Evolutionary conservation across 345 rosid species (phyloP), one percentile per base, ranked within the genome.

Genomic region (Kandelia obovata): DNA sequence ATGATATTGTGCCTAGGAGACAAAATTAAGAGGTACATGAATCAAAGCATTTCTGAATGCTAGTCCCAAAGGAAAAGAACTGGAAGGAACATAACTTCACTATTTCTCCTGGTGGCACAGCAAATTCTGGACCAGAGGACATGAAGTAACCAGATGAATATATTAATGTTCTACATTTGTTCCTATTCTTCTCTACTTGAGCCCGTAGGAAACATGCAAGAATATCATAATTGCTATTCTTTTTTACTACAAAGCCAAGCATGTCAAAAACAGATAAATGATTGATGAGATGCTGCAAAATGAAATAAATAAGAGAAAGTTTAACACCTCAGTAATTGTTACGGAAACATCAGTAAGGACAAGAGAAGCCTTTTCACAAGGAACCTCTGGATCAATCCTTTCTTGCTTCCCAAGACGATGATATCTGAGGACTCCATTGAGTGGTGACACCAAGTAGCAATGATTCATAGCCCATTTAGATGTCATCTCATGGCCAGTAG

Each of bases 401-500:
- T 92, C 99, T 83, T 88, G 92, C 65, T 92, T 89, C 78, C 99
- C 99, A 72, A 92, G 88, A 53, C 99, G 96, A 58, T 95, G 98
- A 86, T 95, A 95, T 70, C 89, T 87, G 66, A 95, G 96, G 53
- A 77, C 83, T 77, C 93, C 99, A 82, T 92, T 88, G 71, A 95
- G 92, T 39, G 99, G 99, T 64, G 97, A 92, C 37, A 95, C 84
- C 65, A 95, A 64, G 78, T 88, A 95, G 71, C 57, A 89, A 55
- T 90, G 96, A 83, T 84, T 79, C 75, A 75, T 51, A 75, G 99
- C 89, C 97, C 94, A 86, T 70, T 82, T 87, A 64, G 98, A 86
- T 64, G 71, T 77, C 70, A 64, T 70, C 77, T 62, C 81, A 75
- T 61, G 32, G 62, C 78, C 80, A 52, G 69, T 53, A 65, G 83